Base-by-base conservation (phyloP, 1,284 basidiomycete species). In the Rhodotorula sp. region DNA sequence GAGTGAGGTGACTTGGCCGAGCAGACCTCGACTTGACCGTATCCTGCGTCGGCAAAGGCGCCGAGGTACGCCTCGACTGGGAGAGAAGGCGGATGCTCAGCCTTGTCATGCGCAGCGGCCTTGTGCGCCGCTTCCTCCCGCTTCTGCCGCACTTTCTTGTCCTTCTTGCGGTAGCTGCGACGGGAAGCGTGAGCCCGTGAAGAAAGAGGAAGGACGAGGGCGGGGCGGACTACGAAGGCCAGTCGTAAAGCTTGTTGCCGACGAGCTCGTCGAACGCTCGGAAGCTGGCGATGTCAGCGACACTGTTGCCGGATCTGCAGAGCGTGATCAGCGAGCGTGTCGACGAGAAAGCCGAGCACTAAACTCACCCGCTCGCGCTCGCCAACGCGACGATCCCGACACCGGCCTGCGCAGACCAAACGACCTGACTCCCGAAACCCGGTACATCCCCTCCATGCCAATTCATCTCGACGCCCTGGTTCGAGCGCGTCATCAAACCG, bases 391-490 rank as follows among this genome's bases (percentile, higher is more conserved):
- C 61, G 8, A 52, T 31, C 18, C 61, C 61, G 26, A 62, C 28
- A 10, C 61, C 61, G 13, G 18, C 30, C 13, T 62, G 52, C 22
- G 61, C 31, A 15, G 52, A 54, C 61, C 61, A 62, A 18, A 37
- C 51, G 24, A 62, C 44, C 30, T 62, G 61, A 11, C 52, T 40
- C 16, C 52, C 53, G 52, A 62, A 62, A 8, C 61, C 61, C 6
- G 61, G 61, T 26, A 62, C 31, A 15, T 16, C 18, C 7, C 61
- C 61, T 62, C 61, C 61, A 26, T 62, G 61, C 9, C 16, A 20
- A 22, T 55, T 53, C 28, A 30, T 15, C 48, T 55, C 52, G 28
- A 9, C 13, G 2, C 61, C 61, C 18, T 55, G 30, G 40, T 53
- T 40, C n/a, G 8, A 24, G 34, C 15, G 13, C 18, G 47, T 16